Evolutionary conservation across 169 alveolate genomes (phyloP), one percentile per base, ranked within the genome.

Genomic region (Plasmodium gaboni): DNA sequence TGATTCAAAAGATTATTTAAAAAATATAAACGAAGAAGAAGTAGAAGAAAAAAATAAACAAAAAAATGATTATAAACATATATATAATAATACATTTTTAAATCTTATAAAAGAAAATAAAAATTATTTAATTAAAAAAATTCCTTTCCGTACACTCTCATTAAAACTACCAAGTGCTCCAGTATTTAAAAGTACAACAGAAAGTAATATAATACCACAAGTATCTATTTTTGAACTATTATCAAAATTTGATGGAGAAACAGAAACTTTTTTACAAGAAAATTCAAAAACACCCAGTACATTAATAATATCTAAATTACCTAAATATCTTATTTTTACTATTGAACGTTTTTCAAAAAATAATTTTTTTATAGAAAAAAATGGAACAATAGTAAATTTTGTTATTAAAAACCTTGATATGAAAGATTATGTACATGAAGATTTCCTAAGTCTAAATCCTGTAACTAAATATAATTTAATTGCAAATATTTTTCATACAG

Each of bases 301-400:
- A 13, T 92, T 92, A 87, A 83, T 76, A 42, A 48, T 94, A 53
- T 87, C 92, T 68, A 93, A 95, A 87, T 93, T 97, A 10, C 99
- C 99, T 0, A 94, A 94, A 87, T 98, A 97, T 87, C 89, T 98
- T 51, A 93, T 98, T 15, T 88, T 98, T 73, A 98, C 97, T 57
- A 92, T 97, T 71, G 96, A 97, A 80, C 94, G 99, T 88, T 98
- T 98, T 94, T 93, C 97, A 13, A 97, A 96, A 86, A 97, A 98
- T 94, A 97, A 98, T 85, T 98, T 97, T 95, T 98, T 97, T 93
- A 92, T 97, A 38, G 99, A 99, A 91, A 99, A 99, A 94, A 99
- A 99, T 76, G 99, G 99, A n/a, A 98, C 99, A n/a, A 96, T 99
- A 69, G 99, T 98, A 80, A 97, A 98, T 59, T 98, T 99, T 88